Evolutionary conservation across 768 basidiomycete species (phyloP), one percentile per base, ranked within the genome.

Genomic region (Trametes villosa): DNA sequence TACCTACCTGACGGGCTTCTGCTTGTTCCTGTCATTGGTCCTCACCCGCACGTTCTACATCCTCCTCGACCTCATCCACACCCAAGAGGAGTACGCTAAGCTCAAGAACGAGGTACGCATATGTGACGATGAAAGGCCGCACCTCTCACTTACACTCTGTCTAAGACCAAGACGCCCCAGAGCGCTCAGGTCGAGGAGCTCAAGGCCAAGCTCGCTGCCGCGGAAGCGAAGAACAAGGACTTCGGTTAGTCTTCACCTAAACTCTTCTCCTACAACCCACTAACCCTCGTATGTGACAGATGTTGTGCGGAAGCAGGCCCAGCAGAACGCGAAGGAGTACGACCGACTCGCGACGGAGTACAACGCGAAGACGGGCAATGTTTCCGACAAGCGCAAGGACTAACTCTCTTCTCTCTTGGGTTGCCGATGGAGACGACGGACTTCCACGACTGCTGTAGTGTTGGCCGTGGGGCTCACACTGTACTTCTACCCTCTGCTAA

Each of bases 1-100:
- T 72, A 87, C 89, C 59, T 98, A 98, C 73, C 83, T 98, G 17
- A 96, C 95, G 8, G 92, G 92, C 0, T 95, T 94, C 74, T 93
- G 91, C 60, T 82, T 99, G 46, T 97, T 98, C 87, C 87, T 99
- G 22, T 97, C 96, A 9, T 87, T 98, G 57, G 89, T 97, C 67
- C 86, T 98, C 66, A 90, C 95, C 2, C 88, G 96, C 68, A 92
- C 91, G 4, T 98, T 98, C 79, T 88, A 89, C 72, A 91, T 98
- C 73, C 85, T 91, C 46, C 86, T 95, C 69, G 94, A 98, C 72
- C 87, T 97, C 65, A 88, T 98, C 64, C 87, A 92, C 66, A 84
- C 88, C 1, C 93, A 96, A 74, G 95, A 96, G 66, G 86, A 93
- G 68, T 92, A 92, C 70, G 86, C 86, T 20, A 88, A 90, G 68